These are phyloP conservation scores for Melaleuca alternifolia DNA, from an alignment of 345 rosid genomes.

Conservation along the genomic window DNA sequence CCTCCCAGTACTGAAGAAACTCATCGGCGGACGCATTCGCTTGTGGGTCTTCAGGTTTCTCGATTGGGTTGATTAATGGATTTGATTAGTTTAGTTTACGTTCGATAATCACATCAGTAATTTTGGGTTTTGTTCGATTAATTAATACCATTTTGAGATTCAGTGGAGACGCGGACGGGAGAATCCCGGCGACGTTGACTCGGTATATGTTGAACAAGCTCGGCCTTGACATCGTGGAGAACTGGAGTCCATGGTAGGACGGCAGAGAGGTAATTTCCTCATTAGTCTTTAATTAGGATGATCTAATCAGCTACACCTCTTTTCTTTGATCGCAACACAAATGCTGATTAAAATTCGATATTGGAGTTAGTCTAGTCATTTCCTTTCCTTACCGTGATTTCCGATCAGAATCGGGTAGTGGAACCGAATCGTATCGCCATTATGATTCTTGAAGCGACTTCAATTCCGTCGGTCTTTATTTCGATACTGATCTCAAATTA, in stretches of 20 bases:
- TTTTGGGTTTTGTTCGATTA: background rate
- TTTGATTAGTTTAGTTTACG: background rate
- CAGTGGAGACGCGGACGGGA: constrained; percentile 79
- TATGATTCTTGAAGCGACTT: too few relatives aligned
- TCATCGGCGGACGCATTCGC: constrained; percentile 43
- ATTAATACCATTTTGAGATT: background rate
- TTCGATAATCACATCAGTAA: background rate
- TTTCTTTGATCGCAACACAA: background rate
- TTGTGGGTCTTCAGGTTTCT: constrained; percentile 56
- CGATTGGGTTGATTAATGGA: background rate
- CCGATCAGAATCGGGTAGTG: too few relatives aligned
- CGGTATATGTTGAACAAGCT: constrained; percentile 46
- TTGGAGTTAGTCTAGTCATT: too few relatives aligned
- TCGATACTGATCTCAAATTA: too few relatives aligned
- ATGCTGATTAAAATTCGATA: background rate
- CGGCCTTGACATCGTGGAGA: constrained; percentile 37
- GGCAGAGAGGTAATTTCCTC: constrained; percentile 25
- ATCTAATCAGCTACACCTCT: background rate
- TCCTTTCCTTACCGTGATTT: background rate
- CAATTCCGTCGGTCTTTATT: too few relatives aligned
- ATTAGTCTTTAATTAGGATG: background rate
- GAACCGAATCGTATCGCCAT: too few relatives aligned
- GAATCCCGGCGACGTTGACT: constrained; percentile 59
- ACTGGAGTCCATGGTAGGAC: constrained; percentile 63
- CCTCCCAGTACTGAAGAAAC: constrained; percentile 49